phyloP scores from a whole-genome alignment of 805 yeast genomes.

The Komagataella mondaviorum region DNA sequence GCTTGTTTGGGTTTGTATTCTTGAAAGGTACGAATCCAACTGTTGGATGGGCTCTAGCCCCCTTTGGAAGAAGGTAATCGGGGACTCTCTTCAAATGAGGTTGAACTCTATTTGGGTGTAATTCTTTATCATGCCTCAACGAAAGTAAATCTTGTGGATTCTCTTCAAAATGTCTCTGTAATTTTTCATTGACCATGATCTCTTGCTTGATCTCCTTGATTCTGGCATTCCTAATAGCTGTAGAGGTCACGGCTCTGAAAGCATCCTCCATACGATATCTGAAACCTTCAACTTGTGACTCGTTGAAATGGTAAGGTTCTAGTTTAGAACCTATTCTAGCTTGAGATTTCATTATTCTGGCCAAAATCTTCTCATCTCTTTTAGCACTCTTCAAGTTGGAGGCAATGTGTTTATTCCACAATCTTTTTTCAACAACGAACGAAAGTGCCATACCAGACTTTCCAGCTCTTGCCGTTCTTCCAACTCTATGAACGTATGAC shows the following conservation, averaged over 20 bases:
- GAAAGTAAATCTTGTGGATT: slow-evolving; percentile 88
- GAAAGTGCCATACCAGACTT: slow-evolving; percentile 91
- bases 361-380: slow-evolving; percentile 76
- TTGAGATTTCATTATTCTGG: slow-evolving; percentile 68
- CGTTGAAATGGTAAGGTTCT: slow-evolving; percentile 82
- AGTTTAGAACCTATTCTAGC: slow-evolving; percentile 57
- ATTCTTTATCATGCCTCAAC: slow-evolving; percentile 83
- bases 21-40: slow-evolving; percentile 68
- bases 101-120: slow-evolving; percentile 74
- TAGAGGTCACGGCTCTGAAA: slow-evolving; percentile 84
- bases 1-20: slow-evolving; percentile 26
- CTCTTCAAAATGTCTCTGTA: slow-evolving; percentile 91
- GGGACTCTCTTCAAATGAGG: slow-evolving; percentile 86
- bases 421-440: slow-evolving; percentile 73
- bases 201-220: slow-evolving; percentile 81
- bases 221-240: slow-evolving; percentile 87
- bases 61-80: slow-evolving; percentile 75
- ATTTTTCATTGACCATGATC: slow-evolving; percentile 74
- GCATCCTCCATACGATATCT: slow-evolving; percentile 96
- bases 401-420: slow-evolving; percentile 79
- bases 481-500: slow-evolving; percentile 85
- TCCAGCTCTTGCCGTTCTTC: slow-evolving; percentile 97
- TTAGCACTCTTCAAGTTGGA: slow-evolving; percentile 61
- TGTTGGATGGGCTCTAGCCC: slow-evolving; percentile 43
- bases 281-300: slow-evolving; percentile 87